Evolutionary conservation across 495 filamentous ascomycete genomes (phyloP), one percentile per base, ranked within the genome.

Genomic region (Talaromyces wortmannii): DNA sequence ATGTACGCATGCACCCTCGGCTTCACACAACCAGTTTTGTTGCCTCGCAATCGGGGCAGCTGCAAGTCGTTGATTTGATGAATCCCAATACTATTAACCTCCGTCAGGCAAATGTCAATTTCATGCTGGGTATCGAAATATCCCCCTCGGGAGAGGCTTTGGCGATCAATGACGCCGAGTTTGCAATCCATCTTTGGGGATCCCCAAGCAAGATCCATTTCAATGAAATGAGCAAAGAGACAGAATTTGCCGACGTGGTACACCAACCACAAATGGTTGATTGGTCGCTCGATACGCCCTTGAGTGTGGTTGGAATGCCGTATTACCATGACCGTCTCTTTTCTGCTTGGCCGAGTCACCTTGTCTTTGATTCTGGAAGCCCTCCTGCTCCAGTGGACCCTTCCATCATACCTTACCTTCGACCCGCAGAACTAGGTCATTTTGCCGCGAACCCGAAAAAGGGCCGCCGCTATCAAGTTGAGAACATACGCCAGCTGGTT

Each of bases 1-100:
- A 89, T 72, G 91, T 96, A 10, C 83, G 94, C 40, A 89, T 97
- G 84, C 95, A 99, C 67, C 95, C 95, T 7, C 86, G 88, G 52
- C 86, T 97, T 76, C 87, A 90, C 33, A 96, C 94, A 3, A 96
- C 94, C 0, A 89, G 86, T 63, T 89, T 97, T 59, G 87, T 97
- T 53, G 85, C 87, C 16, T 95, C 92, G 2, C 89, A 92, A 64
- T 86, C 81, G 44, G 94, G 95, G 0, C 91, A 96, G 68, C 83
- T 97, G 56, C 91, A 99, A 61, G 86, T 96, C 11, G 88, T 96
- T 44, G 94, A 99, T 64, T 76, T 99, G 5, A 90, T 95, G 84
- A 97, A 99, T 55, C 88, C 90, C 0, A 91, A 94, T 63, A 84
- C 89, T 11, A 87, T 87, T 63, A 92, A 87, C 59, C 79, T 97